Conservation (phyloP, 2,329 filamentous ascomycete genomes). For the Alternaria brassicae region DNA sequence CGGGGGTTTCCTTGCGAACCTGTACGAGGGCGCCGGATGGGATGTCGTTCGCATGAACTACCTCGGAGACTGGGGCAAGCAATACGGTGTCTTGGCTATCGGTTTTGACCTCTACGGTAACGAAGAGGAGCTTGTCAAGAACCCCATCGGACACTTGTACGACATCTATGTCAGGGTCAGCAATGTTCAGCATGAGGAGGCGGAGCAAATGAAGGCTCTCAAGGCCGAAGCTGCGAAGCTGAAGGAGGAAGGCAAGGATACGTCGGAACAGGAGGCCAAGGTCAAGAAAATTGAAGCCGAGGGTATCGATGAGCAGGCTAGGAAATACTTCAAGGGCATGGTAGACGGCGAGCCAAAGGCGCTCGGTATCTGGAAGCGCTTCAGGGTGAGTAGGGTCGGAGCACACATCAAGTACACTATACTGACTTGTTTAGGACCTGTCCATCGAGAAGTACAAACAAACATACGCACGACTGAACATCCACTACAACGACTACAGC, state of each 20-base stretch:
- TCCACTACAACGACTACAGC: slow-evolving; percentile 70
- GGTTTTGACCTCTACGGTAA: slow-evolving; percentile 78
- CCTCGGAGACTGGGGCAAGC: slow-evolving; percentile 80
- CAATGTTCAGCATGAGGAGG: slow-evolving; percentile 67
- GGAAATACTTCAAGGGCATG: slow-evolving; percentile 74
- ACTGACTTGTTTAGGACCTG: slow-evolving; percentile 53
- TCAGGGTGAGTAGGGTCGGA: slow-evolving; percentile 52
- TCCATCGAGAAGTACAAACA: slow-evolving; percentile 70
- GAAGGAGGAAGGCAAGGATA: slow-evolving; percentile 52
- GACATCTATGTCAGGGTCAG: slow-evolving; percentile 82
- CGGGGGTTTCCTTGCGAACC: slow-evolving; percentile 73
- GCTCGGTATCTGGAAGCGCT: slow-evolving; percentile 67
- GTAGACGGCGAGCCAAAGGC: slow-evolving; percentile 67
- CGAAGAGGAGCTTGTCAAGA: slow-evolving; percentile 72
- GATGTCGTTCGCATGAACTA: slow-evolving; percentile 77
- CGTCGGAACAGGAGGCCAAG: slow-evolving; percentile 51
- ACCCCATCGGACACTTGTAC: slow-evolving; percentile 83
- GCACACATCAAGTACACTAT: neutral
- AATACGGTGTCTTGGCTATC: slow-evolving; percentile 74
- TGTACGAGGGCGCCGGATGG: slow-evolving; percentile 73
- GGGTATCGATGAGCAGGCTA: slow-evolving; percentile 72
- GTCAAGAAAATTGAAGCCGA: slow-evolving; percentile 50
- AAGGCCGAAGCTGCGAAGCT: slow-evolving; percentile 53
- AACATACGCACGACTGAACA: slow-evolving; percentile 70
- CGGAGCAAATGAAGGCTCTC: slow-evolving; percentile 67